Percentiles rank a stretch among this genome's conserved stretches.
phyloP scores from a whole-genome alignment of 2,329 filamentous ascomycete genomes.

The Penicillium griseofulvum region DNA sequence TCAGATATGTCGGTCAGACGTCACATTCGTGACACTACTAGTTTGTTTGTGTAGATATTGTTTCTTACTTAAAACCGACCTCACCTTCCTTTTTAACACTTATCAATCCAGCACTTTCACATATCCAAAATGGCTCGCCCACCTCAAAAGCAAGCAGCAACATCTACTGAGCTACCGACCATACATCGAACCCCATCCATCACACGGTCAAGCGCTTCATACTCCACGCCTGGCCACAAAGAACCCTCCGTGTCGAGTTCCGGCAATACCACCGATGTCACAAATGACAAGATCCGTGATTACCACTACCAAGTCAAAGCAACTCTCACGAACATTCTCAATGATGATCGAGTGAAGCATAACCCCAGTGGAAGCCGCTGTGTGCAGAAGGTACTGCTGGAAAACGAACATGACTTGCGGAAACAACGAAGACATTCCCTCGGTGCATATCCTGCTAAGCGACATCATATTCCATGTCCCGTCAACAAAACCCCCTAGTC shows the following conservation, averaged over 20 bases:
- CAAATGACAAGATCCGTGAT: slow-evolving; percentile 1
- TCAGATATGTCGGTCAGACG: background rate
- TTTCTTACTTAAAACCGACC: background rate
- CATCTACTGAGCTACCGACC: background rate
- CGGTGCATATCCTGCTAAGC: background rate
- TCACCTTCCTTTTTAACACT: background rate
- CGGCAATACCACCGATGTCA: background rate
- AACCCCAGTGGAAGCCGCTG: slow-evolving; percentile 56
- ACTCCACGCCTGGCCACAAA: background rate
- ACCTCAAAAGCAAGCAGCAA: background rate
- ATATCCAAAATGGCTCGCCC: background rate
- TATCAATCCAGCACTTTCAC: background rate
- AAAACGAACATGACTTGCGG: slow-evolving; percentile 57
- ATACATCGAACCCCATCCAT: background rate
- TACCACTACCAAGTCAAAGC: slow-evolving; percentile 50
- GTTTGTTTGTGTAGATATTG: background rate
- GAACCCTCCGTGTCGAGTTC: background rate
- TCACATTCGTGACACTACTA: background rate
- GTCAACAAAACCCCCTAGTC: background rate
- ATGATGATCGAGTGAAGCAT: slow-evolving; percentile 55
- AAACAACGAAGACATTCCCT: slow-evolving; percentile 6
- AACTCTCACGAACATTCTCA: slow-evolving; percentile 60
- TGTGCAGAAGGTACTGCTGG: slow-evolving; percentile 60
- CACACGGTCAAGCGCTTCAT: background rate
- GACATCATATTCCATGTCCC: background rate